Percentiles rank a stretch among this genome's conserved stretches.
These are phyloP conservation scores for Lagenidium giganteum DNA, from an alignment of 352 stramenopile species.

Conservation along the genomic window DNA sequence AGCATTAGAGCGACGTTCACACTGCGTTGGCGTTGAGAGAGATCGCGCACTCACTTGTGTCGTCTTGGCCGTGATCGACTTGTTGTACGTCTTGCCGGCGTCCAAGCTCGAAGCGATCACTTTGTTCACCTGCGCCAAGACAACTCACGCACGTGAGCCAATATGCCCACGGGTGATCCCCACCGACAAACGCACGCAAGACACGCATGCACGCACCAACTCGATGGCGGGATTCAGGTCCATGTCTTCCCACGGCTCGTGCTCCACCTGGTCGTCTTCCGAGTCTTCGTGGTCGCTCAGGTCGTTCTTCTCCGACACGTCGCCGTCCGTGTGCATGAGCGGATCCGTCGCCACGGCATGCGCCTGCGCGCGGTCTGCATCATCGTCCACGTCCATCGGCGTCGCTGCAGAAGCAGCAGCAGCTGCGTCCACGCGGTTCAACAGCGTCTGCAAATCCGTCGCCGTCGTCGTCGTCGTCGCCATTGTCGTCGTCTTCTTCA, in stretches of 20 bases:
- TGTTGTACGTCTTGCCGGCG: conserved; percentile 82
- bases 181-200: not conserved
- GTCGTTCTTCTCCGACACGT: conserved; percentile 24
- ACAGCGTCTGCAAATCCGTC: not conserved
- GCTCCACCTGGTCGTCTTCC: conserved; percentile 77
- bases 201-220: conserved; percentile 39
- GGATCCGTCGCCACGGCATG: not conserved
- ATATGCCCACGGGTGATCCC: not conserved
- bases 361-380: conserved; percentile 5
- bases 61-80: conserved; percentile 78
- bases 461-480: not conserved
- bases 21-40: too few species aligned
- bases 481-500: conserved; percentile 1
- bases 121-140: conserved; percentile 32
- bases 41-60: conserved; percentile 46
- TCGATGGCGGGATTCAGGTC: conserved; percentile 81
- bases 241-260: conserved; percentile 73
- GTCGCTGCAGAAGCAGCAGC: conserved; percentile 8
- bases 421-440: not conserved
- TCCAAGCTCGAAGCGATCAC: conserved; percentile 68
- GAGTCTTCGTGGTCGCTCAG: conserved; percentile 78
- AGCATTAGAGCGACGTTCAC: not conserved
- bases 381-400: conserved; percentile 4
- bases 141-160: not conserved
- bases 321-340: conserved; percentile 22